Conservation (phyloP, 169 alveolate genomes). For the Cryptosporidium tyzzeri region DNA sequence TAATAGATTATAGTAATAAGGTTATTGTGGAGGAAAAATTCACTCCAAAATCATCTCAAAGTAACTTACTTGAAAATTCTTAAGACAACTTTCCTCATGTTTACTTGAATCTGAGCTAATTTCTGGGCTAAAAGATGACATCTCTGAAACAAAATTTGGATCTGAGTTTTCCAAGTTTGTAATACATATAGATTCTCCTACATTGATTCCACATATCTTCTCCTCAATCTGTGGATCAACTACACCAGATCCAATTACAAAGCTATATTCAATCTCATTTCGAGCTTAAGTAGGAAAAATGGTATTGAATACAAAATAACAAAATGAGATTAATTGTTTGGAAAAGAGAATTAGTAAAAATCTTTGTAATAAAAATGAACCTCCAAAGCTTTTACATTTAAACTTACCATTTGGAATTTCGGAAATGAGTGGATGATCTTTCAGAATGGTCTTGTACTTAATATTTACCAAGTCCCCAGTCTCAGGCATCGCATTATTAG, state of each 20-base stretch:
- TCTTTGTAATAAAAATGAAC: neutral
- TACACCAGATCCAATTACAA: conserved; percentile 52
- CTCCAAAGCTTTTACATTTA: neutral
- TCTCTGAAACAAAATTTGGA: neutral
- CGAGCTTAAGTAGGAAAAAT: neutral
- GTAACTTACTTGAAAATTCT: neutral
- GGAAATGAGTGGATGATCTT: neutral
- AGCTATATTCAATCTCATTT: conserved; percentile 26
- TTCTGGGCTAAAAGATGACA: neutral
- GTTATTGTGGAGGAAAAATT: neutral
- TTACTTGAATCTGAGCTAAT: neutral
- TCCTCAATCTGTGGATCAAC: conserved; percentile 16
- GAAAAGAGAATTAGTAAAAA: neutral
- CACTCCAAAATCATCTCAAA: neutral
- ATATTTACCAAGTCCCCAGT: conserved; percentile 50
- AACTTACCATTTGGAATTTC: conserved; percentile 11
- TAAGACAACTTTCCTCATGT: neutral
- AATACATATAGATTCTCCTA: conserved; percentile 25
- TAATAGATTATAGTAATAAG: neutral
- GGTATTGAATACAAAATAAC: neutral
- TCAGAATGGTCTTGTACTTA: conserved; percentile 8
- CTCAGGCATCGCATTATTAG: neutral
- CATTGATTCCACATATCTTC: conserved; percentile 1
- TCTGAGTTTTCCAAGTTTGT: neutral
- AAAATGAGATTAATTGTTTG: neutral